These are phyloP conservation scores for Candida bentonensis DNA, from an alignment of 805 yeast species.

Conservation along the genomic window DNA sequence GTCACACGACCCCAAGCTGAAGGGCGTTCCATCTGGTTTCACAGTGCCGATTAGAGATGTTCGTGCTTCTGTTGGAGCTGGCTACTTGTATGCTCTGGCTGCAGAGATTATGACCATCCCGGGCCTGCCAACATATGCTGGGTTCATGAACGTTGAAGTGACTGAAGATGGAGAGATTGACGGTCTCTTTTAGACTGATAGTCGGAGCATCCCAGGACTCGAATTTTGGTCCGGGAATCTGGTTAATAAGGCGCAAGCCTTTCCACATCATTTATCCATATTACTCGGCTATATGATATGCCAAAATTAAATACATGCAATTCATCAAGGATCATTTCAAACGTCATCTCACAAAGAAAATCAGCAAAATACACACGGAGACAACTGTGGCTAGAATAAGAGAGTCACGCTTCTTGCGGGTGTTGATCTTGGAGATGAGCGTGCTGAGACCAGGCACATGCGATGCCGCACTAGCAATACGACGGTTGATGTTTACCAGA, in stretches of 20 bases:
- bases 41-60: slow-evolving; percentile 89
- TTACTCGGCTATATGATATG: too few relatives aligned
- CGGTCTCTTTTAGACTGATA: slow-evolving; percentile 61
- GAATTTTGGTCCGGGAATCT: too few relatives aligned
- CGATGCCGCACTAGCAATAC: slow-evolving; percentile 45
- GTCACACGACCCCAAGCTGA: slow-evolving; percentile 84
- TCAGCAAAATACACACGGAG: slow-evolving; percentile 52
- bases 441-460: slow-evolving; percentile 73
- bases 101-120: slow-evolving; percentile 97
- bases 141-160: slow-evolving; percentile 94
- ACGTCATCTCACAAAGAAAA: slow-evolving; percentile 37
- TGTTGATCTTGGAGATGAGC: slow-evolving; percentile 64
- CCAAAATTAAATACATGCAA: too few relatives aligned
- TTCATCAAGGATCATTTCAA: too few relatives aligned
- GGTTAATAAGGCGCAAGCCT: too few relatives aligned
- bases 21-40: slow-evolving; percentile 92
- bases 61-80: slow-evolving; percentile 92
- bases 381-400: slow-evolving; percentile 67
- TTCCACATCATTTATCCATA: too few relatives aligned
- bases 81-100: slow-evolving; percentile 89
- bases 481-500: slow-evolving; percentile 48
- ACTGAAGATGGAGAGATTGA: slow-evolving; percentile 82
- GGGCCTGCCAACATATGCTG: slow-evolving; percentile 90
- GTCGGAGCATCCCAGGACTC: too few relatives aligned
- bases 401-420: slow-evolving; percentile 80